Evolutionary conservation across 2,329 filamentous ascomycete genomes (phyloP).

Genomic region (Malbranchea zuffiana): DNA sequence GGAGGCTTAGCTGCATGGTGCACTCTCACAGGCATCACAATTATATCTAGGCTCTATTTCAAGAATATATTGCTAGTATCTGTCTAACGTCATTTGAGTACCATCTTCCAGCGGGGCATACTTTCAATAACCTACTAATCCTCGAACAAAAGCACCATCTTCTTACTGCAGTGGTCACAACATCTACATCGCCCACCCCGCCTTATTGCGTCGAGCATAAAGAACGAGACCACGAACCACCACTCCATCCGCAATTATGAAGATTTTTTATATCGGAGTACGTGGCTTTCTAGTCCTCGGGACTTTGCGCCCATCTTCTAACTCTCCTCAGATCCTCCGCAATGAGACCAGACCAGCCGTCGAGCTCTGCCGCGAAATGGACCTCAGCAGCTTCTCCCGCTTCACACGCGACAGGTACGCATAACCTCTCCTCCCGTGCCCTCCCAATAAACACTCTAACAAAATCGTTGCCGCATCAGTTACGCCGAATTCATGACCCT

Average conservation of each 20-base stretch:
- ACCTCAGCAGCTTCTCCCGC: slow-evolving; percentile 65
- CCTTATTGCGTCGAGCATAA: neutral
- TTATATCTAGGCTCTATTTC: too few relatives aligned
- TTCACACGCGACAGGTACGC: slow-evolving; percentile 63
- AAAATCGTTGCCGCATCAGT: slow-evolving; percentile 23
- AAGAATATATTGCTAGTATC: too few relatives aligned
- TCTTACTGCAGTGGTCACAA: too few relatives aligned
- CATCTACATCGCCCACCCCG: too few relatives aligned
- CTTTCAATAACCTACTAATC: too few relatives aligned
- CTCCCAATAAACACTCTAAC: neutral
- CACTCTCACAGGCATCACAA: too few relatives aligned
- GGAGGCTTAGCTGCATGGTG: too few relatives aligned
- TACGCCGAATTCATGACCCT: slow-evolving; percentile 66
- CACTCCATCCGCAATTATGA: slow-evolving; percentile 50
- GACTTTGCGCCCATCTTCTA: neutral
- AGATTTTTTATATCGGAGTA: slow-evolving; percentile 82
- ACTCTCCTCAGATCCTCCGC: slow-evolving; percentile 55
- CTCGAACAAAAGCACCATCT: too few relatives aligned
- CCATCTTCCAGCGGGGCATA: too few relatives aligned
- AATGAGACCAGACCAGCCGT: slow-evolving; percentile 66
- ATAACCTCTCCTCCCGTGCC: slow-evolving; percentile 8
- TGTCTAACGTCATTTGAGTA: too few relatives aligned
- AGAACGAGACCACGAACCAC: too few relatives aligned
- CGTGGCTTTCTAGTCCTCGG: slow-evolving; percentile 21
- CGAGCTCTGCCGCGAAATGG: slow-evolving; percentile 66